Conservation (phyloP, 1,284 basidiomycete genomes). For the Leccinum brunneo-olivaceum region DNA sequence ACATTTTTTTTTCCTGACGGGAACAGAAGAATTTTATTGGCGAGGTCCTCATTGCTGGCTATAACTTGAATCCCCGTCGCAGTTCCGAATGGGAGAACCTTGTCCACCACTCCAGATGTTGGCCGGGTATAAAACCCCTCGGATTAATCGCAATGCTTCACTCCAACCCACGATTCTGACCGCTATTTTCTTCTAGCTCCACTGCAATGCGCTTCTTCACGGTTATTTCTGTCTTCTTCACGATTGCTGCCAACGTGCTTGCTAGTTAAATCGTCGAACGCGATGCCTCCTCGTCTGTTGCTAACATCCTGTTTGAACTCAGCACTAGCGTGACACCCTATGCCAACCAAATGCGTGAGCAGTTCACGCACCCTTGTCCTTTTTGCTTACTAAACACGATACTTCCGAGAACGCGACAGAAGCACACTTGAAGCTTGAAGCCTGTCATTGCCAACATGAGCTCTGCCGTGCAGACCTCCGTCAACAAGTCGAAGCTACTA, state of each 20-base stretch:
- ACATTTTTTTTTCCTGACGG: too few relatives aligned
- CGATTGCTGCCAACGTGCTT: conserved; percentile 7
- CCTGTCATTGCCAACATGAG: conserved; percentile 9
- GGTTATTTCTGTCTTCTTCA: conserved; percentile 8
- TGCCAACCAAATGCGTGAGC: conserved; percentile 12
- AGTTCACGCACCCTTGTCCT: not conserved
- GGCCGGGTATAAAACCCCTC: too few relatives aligned
- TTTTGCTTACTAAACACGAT: conserved; percentile 1
- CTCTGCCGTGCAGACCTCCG: conserved; percentile 6
- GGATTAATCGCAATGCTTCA: too few relatives aligned
- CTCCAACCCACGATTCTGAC: conserved; percentile 10
- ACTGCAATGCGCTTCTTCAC: conserved; percentile 13
- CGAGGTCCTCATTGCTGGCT: too few relatives aligned
- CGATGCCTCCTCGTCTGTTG: conserved; percentile 2
- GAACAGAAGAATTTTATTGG: too few relatives aligned
- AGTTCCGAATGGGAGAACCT: too few relatives aligned
- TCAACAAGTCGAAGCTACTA: conserved; percentile 3
- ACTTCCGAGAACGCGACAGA: conserved; percentile 13
- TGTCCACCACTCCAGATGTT: too few relatives aligned
- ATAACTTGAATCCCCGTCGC: too few relatives aligned
- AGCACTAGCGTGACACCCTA: conserved; percentile 5
- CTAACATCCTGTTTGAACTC: conserved; percentile 8
- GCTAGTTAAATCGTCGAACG: conserved; percentile 12
- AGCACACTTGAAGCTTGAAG: conserved; percentile 4
- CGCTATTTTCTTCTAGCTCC: not conserved